These are phyloP conservation scores for Pontederia paniculata DNA, from an alignment of 176 grass and related monocot species.

Conservation along the genomic window DNA sequence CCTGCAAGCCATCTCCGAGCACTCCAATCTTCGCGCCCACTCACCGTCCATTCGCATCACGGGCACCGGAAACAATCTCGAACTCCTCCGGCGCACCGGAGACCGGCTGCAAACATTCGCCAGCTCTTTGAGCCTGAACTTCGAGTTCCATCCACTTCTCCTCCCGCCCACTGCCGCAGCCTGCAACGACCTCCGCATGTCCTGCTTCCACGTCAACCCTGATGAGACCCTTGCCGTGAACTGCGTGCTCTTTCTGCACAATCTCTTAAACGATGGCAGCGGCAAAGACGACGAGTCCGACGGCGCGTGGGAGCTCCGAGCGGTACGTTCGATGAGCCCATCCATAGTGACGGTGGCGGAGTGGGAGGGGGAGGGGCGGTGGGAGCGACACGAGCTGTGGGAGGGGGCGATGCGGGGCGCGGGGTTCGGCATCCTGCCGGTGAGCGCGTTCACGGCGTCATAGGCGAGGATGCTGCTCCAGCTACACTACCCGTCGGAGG, in stretches of 20 bases:
- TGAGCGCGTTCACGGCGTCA: slow-evolving; percentile 69
- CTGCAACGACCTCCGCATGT: slow-evolving; percentile 25
- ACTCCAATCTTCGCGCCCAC: no score
- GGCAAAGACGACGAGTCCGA: slow-evolving; percentile 23
- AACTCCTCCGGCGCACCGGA: slow-evolving; percentile 66
- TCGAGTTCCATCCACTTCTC: slow-evolving; percentile 72
- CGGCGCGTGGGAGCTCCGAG: slow-evolving; percentile 15
- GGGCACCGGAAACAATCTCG: slow-evolving; percentile 47
- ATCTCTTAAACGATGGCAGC: slow-evolving; percentile 25
- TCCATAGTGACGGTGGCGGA: slow-evolving; percentile 71
- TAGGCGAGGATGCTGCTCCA: slow-evolving; percentile 80
- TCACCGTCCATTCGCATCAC: no score
- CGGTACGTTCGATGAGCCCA: slow-evolving; percentile 51
- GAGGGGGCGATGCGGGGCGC: slow-evolving; percentile 31
- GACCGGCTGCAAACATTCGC: slow-evolving; percentile 71
- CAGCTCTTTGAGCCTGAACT: slow-evolving; percentile 54
- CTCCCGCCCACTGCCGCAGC: slow-evolving; percentile 30
- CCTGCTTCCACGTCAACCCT: slow-evolving; percentile 22
- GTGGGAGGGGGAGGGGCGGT: slow-evolving; percentile 38
- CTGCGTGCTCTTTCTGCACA: slow-evolving; percentile 77
- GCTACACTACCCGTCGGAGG: slow-evolving; percentile 92
- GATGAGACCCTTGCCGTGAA: slow-evolving; percentile 75
- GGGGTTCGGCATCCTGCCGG: slow-evolving; percentile 42
- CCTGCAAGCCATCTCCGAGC: no score
- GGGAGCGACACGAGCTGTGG: slow-evolving; percentile 57